A percentile compares a stretch with the other conserved stretches of the same genome.
Conservation (phyloP, 331 rosid genomes). For the Telfairia occidentalis region DNA sequence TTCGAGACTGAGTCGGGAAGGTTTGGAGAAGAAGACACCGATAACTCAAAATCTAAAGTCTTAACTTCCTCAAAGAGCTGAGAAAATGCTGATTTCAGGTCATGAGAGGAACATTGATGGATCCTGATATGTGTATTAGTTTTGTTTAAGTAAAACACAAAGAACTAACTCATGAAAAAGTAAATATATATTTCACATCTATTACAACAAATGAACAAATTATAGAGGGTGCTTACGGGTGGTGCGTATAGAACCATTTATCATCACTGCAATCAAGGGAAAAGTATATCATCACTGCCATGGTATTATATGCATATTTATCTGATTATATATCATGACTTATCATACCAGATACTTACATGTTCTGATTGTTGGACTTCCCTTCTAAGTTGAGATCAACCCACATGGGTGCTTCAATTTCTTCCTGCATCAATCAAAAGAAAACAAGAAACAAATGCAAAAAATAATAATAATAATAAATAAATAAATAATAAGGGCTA, state of each 20-base stretch:
- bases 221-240: slow-evolving; percentile 37
- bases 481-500: background rate
- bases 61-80: slow-evolving; percentile 26
- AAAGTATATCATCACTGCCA: background rate
- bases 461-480: no score
- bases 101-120: slow-evolving; percentile 51
- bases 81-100: slow-evolving; percentile 49
- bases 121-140: slow-evolving; percentile 35
- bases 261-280: slow-evolving; percentile 36
- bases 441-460: no score
- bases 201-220: background rate
- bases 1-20: slow-evolving; percentile 60
- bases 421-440: slow-evolving; percentile 34
- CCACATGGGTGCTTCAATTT: slow-evolving; percentile 86
- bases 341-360: slow-evolving; percentile 29
- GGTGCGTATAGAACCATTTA: slow-evolving; percentile 58
- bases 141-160: slow-evolving; percentile 12
- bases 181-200: background rate
- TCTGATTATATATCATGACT: background rate
- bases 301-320: background rate
- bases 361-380: slow-evolving; percentile 22
- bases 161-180: background rate
- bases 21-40: slow-evolving; percentile 31
- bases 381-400: slow-evolving; percentile 51
- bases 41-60: slow-evolving; percentile 24